phyloP scores from a whole-genome alignment of 192 early-diverging fungal genomes.

The Thoreauomyces humboldtii region DNA sequence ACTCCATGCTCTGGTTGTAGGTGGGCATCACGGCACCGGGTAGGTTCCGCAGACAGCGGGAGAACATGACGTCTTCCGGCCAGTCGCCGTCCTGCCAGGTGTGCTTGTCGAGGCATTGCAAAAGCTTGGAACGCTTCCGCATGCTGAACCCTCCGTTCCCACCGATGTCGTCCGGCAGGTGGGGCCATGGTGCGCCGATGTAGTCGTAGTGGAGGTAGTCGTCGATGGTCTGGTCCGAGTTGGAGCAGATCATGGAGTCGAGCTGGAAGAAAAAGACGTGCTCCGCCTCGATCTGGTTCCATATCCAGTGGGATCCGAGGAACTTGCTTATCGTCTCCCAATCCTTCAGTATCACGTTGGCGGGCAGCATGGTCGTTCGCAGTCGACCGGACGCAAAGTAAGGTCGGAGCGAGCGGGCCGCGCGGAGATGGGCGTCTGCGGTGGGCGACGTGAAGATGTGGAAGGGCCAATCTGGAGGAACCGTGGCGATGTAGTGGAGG shows the following conservation, averaged over 20 bases:
- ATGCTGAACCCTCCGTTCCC: constrained; percentile 24
- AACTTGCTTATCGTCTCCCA: constrained; percentile 1
- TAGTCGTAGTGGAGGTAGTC: constrained; percentile 22
- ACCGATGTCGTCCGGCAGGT: constrained; percentile 4
- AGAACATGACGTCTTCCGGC: constrained; percentile 25
- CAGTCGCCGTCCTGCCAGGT: not conserved
- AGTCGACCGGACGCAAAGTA: constrained; percentile 18
- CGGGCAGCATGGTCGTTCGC: not conserved
- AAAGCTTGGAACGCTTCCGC: constrained; percentile 7
- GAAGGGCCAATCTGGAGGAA: constrained; percentile 24
- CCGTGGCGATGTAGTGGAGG: constrained; percentile 25
- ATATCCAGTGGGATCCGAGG: constrained; percentile 11
- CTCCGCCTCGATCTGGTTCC: constrained; percentile 19
- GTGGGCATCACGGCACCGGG: constrained; percentile 25
- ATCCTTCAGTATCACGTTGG: not conserved
- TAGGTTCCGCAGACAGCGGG: not conserved
- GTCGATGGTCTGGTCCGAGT: constrained; percentile 5
- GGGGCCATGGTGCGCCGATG: constrained; percentile 28
- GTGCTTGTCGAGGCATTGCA: constrained; percentile 18
- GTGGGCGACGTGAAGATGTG: constrained; percentile 1
- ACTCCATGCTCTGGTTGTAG: constrained; percentile 12
- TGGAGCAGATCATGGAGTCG: constrained; percentile 24
- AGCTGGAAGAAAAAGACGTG: constrained; percentile 28
- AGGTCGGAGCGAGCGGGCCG: not conserved
- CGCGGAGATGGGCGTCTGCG: not conserved